Evolutionary conservation across 1,139 yeast genomes (phyloP), one percentile per base, ranked within the genome.

Genomic region (Protomyces arabidopsidicola): DNA sequence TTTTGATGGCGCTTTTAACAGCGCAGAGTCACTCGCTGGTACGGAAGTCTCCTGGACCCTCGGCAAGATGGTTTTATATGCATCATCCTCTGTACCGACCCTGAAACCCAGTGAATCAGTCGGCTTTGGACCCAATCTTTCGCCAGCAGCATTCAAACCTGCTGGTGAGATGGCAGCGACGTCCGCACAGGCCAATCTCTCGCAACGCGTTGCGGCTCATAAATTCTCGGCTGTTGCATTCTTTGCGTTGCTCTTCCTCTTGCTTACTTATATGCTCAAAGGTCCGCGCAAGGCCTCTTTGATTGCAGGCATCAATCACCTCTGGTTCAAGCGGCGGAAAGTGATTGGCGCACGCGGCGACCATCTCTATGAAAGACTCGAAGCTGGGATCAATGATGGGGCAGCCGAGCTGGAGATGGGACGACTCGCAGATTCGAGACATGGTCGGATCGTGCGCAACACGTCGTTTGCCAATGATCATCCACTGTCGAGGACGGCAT

Each of bases 11-110:
- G 79, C 87, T 0, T 79, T 88, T 65, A 83, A 82, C 66, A 78
- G 87, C 22, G 84, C 85, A 20, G 88, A 86, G 67, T 78, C 80
- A 62, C 76, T 88, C 57, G 83, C 83, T 51, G 90, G 88, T 0
- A 77, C 82, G 1, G 84, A 85, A 48, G 86, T 87, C 67, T 83
- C 93, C 0, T 89, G 96, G 96, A 88, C 96, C 0, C 75, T 88
- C 55, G 96, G 96, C 1, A 78, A 91, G 61, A 95, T 95, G 2
- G 73, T 88, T 3, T 73, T 89, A 34, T 88, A 88, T 71, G 78
- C 80, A 0, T 75, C 80, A 10, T 71, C 74, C 45, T 75, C 74
- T 74, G 67, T 75, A 70, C 67, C 70, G 14, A 24, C 58, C 9
- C 16, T 3, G 9, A 18, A 36, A 14, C 31, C 31, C 16, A 56